These are phyloP conservation scores for Trichoderma sp. DNA, from an alignment of 2,329 filamentous ascomycete species.

Conservation along the genomic window DNA sequence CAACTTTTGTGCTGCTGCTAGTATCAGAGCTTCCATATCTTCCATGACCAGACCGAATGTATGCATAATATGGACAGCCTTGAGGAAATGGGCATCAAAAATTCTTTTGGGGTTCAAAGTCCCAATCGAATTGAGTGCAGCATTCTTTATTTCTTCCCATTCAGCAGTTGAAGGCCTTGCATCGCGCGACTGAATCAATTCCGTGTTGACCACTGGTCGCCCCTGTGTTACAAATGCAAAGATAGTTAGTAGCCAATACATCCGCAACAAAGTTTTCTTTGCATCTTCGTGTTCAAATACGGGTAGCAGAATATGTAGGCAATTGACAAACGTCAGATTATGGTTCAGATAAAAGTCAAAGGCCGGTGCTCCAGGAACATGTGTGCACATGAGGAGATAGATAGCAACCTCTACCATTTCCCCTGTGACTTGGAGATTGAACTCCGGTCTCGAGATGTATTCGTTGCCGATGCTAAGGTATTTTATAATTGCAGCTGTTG, in stretches of 20 bases:
- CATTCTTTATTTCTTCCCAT: neutral
- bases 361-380: neutral
- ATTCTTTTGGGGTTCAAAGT: neutral
- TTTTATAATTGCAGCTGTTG: neutral
- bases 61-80: neutral
- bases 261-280: neutral
- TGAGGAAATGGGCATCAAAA: neutral
- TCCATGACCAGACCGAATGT: neutral
- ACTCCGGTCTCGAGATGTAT: neutral
- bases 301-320: neutral
- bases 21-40: neutral
- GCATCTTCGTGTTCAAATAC: neutral
- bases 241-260: neutral
- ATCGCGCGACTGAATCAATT: neutral
- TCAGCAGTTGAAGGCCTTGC: neutral
- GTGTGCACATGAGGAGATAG: neutral
- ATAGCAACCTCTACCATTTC: neutral
- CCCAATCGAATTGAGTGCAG: neutral
- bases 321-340: neutral
- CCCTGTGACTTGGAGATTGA: neutral
- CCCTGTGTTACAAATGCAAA: neutral
- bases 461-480: neutral
- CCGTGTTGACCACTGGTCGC: neutral
- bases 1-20: neutral
- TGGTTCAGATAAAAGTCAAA: neutral